Percentiles rank a stretch among this genome's conserved stretches.
Conservation (phyloP, 2,329 filamentous ascomycete species). For the Aureobasidium sp. region DNA sequence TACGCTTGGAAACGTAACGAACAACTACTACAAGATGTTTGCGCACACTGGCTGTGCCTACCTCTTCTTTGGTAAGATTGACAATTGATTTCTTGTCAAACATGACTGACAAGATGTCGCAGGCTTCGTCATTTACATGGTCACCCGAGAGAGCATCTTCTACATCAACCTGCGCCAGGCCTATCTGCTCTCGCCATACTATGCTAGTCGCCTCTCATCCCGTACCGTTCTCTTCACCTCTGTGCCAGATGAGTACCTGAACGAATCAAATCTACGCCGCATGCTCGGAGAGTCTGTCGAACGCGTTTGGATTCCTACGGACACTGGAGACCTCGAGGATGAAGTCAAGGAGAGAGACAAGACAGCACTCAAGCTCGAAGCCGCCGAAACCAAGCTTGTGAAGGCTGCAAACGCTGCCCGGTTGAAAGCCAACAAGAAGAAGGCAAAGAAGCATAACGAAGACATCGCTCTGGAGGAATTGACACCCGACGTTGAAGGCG, state of each 20-base stretch:
- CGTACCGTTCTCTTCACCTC: constrained; percentile 84
- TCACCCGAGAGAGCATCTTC: constrained; percentile 81
- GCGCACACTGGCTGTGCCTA: constrained; percentile 75
- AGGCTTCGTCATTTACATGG: constrained; percentile 75
- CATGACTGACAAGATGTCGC: constrained; percentile 13
- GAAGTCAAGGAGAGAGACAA: constrained; percentile 74
- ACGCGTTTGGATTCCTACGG: constrained; percentile 74
- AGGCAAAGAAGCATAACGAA: constrained; percentile 57
- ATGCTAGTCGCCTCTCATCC: constrained; percentile 77
- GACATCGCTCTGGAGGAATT: constrained; percentile 43
- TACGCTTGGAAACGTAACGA: constrained; percentile 66
- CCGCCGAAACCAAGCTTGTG: constrained; percentile 78
- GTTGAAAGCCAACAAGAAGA: constrained; percentile 57
- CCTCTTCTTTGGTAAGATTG: constrained; percentile 59
- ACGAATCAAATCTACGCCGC: constrained; percentile 64
- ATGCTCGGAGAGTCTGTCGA: constrained; percentile 76
- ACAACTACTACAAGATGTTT: constrained; percentile 60
- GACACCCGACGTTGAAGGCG: constrained; percentile 54
- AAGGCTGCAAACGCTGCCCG: constrained; percentile 66
- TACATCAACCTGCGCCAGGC: constrained; percentile 91
- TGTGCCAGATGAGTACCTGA: constrained; percentile 69
- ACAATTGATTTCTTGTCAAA: background rate
- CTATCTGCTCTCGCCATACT: constrained; percentile 76
- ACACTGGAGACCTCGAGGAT: constrained; percentile 68
- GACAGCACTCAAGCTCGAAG: constrained; percentile 72